Base-by-base conservation (phyloP, 1,139 yeast species). In the Suhomyces kunorum region DNA sequence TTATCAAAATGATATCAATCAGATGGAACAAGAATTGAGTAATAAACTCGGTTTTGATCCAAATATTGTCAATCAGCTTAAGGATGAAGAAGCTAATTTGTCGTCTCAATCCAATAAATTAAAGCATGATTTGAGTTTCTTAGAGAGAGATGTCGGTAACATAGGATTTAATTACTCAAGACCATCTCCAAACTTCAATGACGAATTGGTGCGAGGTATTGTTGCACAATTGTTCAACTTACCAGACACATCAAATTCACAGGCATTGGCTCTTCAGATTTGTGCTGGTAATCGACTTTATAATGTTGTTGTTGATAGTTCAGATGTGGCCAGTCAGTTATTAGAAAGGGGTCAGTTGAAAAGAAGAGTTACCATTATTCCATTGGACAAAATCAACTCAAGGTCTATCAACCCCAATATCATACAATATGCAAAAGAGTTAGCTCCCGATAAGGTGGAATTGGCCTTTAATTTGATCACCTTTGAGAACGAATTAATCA, bases 261-360 rank as follows among this genome's bases (percentile, higher is more conserved):
- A 83, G 44, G 85, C 96, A 0, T 74, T 84, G 30, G 98, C 98
- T 0, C 68, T 94, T 34, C 98, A 94, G 61, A 84, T 87, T 2
- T 86, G 96, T 62, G 98, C 98, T 4, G 98, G 98, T 34, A 95
- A 92, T 3, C 74, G 94, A 50, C 65, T 94, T 28, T 94, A 81
- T 61, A 89, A 90, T 55, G 89, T 94, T 28, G 89, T 94, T 38
- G 98, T 94, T 24, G 97, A 90, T 53, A 83, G 79, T 39, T 94
- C 94, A 43, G 80, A 72, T 18, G 84, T 88, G 5, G 98, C 96
- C 7, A 76, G 96, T 0, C 84, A 83, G 45, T 65, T 94, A 12
- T 71, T 94, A 34, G 92, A 89, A 51, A 72, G 71, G 28, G 98
- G 98, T 7, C 79, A 80, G 46, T 71, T 92, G 42, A 77, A 80